Evolutionary conservation across 2,329 filamentous ascomycete species (phyloP), one percentile per base, ranked within the genome.

Genomic region (Pseudogymnoascus sp.): DNA sequence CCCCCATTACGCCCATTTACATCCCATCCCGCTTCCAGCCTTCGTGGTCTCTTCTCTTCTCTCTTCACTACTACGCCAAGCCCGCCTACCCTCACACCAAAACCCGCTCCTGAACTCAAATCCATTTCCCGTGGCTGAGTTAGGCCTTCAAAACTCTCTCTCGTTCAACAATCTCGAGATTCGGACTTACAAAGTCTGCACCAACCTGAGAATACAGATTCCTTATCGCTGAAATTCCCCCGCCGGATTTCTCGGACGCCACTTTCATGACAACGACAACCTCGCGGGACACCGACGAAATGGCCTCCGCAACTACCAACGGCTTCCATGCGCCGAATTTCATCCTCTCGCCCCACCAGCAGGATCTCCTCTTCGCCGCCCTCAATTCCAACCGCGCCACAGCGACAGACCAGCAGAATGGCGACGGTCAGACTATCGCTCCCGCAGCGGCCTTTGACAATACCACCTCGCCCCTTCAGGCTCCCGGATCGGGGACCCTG

Each of bases 311-410:
- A 6, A 62, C 62, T 42, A 61, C 59, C 61, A 63, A 58, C 58
- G 64, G 42, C 39, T 63, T 62, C 8, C 62, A 66, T 62, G 69
- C 81, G 80, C 68, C 78, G 80, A 82, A 83, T 71, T 87, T 90
- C 73, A 85, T 87, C 70, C 82, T 92, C 67, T 90, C 87, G 64
- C 86, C 86, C 65, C 84, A 89, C 71, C 88, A 93, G 74, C 88
- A 92, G 78, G 86, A 83, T 70, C 79, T 92, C 64, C 80, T 93
- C 48, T 86, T 89, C 65, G 87, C 87, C 64, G 88, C 89, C 52
- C 83, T 93, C 67, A 88, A 88, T 67, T 88, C 88, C 66, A 90
- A 91, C 71, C 83, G 73, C 36, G 59, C 72, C 76, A 65, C 74
- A 77, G 12, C 68, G 72, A 64, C 72, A 71, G 45, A 73, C 71